phyloP scores from a whole-genome alignment of 2,329 filamentous ascomycete species.

The Ophiostoma triangulosporum region DNA sequence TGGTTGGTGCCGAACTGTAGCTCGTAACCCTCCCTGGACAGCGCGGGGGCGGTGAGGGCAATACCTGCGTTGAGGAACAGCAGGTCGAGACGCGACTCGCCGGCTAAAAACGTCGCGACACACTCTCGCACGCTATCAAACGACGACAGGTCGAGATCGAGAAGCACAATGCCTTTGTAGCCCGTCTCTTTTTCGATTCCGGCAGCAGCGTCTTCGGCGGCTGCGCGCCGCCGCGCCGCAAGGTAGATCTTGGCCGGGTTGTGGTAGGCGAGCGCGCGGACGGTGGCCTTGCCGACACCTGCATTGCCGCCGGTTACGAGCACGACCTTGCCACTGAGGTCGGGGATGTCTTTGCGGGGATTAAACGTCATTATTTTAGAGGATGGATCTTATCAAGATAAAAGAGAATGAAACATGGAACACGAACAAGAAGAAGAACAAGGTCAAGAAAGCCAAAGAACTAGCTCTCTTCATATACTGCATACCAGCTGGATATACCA shows the following conservation, averaged over 20 bases:
- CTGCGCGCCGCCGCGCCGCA: neutral
- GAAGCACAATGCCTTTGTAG: neutral
- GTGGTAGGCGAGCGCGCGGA: slow-evolving; percentile 28
- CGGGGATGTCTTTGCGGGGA: slow-evolving; percentile 20
- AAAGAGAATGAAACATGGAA: no score
- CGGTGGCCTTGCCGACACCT: slow-evolving; percentile 28
- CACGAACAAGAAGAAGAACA: no score
- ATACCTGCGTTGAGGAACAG: slow-evolving; percentile 34
- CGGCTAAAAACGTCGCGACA: slow-evolving; percentile 23
- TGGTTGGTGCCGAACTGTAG: slow-evolving; percentile 34
- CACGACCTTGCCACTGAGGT: slow-evolving; percentile 25
- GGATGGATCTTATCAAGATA: no score
- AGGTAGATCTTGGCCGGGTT: slow-evolving; percentile 39
- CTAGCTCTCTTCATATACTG: no score
- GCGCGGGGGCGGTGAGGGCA: slow-evolving; percentile 22
- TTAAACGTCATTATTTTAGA: neutral
- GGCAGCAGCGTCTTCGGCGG: neutral
- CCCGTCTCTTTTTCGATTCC: slow-evolving; percentile 18
- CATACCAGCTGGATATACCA: no score
- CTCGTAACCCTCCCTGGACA: slow-evolving; percentile 32
- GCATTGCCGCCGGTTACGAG: slow-evolving; percentile 28
- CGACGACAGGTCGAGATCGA: slow-evolving; percentile 27
- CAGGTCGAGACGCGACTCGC: slow-evolving; percentile 26
- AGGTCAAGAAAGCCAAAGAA: no score
- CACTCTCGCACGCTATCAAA: slow-evolving; percentile 29